These are phyloP conservation scores for Lablab purpureus DNA, from an alignment of 306 rosid species.

Conservation along the genomic window DNA sequence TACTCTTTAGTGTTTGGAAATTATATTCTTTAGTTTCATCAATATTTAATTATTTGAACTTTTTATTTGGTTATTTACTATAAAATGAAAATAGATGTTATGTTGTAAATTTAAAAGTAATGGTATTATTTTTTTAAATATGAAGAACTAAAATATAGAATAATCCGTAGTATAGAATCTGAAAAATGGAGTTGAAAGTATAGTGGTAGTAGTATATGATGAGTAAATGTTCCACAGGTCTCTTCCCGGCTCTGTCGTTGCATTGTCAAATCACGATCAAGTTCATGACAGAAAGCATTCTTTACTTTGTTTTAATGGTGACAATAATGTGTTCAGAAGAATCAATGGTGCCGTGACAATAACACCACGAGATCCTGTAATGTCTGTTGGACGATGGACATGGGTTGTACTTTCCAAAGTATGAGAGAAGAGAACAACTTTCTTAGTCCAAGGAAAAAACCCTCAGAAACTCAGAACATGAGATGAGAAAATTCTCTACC, in stretches of 20 bases:
- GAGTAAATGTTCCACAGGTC: constrained; percentile 25
- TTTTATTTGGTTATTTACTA: not conserved
- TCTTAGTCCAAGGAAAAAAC: not conserved
- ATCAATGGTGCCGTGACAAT: constrained; percentile 7
- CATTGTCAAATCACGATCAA: constrained; percentile 41
- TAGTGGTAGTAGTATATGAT: not conserved
- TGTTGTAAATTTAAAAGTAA: not conserved
- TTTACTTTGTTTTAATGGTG: constrained; percentile 15
- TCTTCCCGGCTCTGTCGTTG: constrained; percentile 23
- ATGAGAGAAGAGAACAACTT: not conserved
- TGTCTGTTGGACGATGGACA: constrained; percentile 37
- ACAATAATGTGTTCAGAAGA: constrained; percentile 12
- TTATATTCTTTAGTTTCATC: not conserved
- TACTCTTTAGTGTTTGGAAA: too few species aligned
- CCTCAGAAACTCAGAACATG: not conserved
- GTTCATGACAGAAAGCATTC: constrained; percentile 24
- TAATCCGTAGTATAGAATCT: not conserved
- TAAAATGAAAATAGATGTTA: not conserved
- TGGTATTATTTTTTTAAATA: not conserved
- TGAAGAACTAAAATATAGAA: not conserved
- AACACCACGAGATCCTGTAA: constrained; percentile 27
- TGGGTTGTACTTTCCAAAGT: constrained; percentile 15
- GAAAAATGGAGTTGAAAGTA: not conserved
- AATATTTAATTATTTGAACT: not conserved
- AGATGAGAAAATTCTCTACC: not conserved